Percentiles rank a stretch among this genome's conserved stretches.
phyloP scores from a whole-genome alignment of 768 basidiomycete species.

The Dioszegia crocea region DNA sequence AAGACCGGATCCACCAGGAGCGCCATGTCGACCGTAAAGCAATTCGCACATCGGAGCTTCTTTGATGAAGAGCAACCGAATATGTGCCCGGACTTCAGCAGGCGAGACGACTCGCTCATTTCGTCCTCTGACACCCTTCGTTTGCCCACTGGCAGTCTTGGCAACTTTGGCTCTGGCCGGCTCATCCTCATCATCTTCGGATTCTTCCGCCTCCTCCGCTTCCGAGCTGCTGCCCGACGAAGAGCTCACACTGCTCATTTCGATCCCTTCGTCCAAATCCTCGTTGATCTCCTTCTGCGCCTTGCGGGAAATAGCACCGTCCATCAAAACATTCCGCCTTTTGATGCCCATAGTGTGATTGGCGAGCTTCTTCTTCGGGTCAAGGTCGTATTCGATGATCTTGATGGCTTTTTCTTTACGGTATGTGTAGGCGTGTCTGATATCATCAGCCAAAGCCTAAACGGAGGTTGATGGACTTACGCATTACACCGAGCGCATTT shows the following conservation, averaged over 20 bases:
- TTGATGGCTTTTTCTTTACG: conserved; percentile 92
- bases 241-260: conserved; percentile 32
- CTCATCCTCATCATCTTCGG: conserved; percentile 57
- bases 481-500: conserved; percentile 75
- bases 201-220: conserved; percentile 37
- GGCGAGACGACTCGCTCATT: conserved; percentile 87
- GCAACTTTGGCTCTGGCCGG: conserved; percentile 52
- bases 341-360: conserved; percentile 58
- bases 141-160: conserved; percentile 64
- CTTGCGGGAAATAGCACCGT: conserved; percentile 14
- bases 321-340: conserved; percentile 64
- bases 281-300: conserved; percentile 10
- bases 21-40: conserved; percentile 88
- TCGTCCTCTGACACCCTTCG: conserved; percentile 71
- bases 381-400: conserved; percentile 86
- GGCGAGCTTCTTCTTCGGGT: conserved; percentile 67
- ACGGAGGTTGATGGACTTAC: conserved; percentile 63
- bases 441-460: background rate
- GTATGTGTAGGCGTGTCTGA: conserved; percentile 74
- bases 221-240: conserved; percentile 34
- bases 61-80: conserved; percentile 79
- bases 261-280: conserved; percentile 52
- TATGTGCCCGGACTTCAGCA: conserved; percentile 89
- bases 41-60: conserved; percentile 77
- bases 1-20: conserved; percentile 55